Evolutionary conservation across 352 stramenopile genomes (phyloP).

Genomic region (Elongisporangium prolatum): DNA sequence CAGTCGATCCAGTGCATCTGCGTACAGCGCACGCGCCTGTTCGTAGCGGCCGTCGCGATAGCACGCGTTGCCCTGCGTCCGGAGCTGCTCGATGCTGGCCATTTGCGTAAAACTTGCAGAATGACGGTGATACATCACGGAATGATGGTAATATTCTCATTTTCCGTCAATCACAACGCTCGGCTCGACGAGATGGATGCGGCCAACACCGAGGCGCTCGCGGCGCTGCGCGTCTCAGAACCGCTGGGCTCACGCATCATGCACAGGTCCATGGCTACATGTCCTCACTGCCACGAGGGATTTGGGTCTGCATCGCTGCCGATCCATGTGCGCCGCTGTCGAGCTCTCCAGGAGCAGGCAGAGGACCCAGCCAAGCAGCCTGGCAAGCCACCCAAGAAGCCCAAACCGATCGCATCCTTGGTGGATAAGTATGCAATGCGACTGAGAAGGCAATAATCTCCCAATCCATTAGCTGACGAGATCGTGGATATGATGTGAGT

Average conservation of each 20-base stretch:
- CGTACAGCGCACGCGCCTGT: slow-evolving; percentile 46
- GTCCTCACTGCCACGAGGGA: slow-evolving; percentile 50
- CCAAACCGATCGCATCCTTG: slow-evolving; percentile 33
- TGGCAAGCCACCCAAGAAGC: slow-evolving; percentile 18
- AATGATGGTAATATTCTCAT: neutral
- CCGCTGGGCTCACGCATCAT: slow-evolving; percentile 11
- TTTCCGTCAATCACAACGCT: neutral
- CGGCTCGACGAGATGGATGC: slow-evolving; percentile 14
- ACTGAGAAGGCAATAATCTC: too few species aligned
- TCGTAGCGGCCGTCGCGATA: slow-evolving; percentile 57
- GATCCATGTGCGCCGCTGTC: slow-evolving; percentile 63
- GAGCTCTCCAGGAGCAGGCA: slow-evolving; percentile 25
- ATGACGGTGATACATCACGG: neutral
- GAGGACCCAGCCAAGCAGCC: slow-evolving; percentile 9
- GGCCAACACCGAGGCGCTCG: slow-evolving; percentile 32
- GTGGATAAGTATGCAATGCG: slow-evolving; percentile 43
- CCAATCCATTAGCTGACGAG: too few species aligned
- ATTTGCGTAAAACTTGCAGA: neutral
- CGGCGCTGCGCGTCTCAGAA: slow-evolving; percentile 16
- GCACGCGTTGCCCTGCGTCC: slow-evolving; percentile 38
- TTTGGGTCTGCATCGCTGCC: slow-evolving; percentile 55
- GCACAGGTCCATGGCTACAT: slow-evolving; percentile 23
- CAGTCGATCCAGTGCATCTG: slow-evolving; percentile 29
- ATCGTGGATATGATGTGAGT: too few species aligned
- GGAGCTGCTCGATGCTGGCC: slow-evolving; percentile 29